Base-by-base conservation (phyloP, 192 early-diverging fungal genomes). In the Rhizophlyctis rosea region DNA sequence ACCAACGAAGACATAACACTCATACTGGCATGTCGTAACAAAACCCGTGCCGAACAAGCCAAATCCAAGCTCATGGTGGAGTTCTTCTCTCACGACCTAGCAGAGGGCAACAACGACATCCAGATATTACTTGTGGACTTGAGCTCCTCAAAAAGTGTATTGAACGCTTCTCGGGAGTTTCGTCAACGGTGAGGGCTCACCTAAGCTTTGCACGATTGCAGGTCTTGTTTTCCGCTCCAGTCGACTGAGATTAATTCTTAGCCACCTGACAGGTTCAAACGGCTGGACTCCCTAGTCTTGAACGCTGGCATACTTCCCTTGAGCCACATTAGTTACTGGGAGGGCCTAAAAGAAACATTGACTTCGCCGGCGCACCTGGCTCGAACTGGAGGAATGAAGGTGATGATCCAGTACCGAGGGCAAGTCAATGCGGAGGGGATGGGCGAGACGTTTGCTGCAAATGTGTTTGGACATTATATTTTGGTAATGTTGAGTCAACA, bases 401-500 rank as follows among this genome's bases (percentile, higher is more conserved):
- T 71, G 29, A 36, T 75, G 14, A 35, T 64, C 27, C 81, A 83
- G 61, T n/a, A 34, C 13, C 50, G 27, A 3, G 81, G 81, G 33
- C 44, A 14, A 7, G n/a, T 50, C 25, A 80, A 75, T 11, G 33
- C 33, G 1, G 75, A 82, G 29, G 70, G 70, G 1, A 55, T 78
- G 3, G 81, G 81, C 29, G 50, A 60, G 28, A 61, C 63, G n/a
- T 82, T 82, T 73, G 73, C 73, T n/a, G 75, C 75, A 23, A 82
- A 82, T 54, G 69, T 76, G 13, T 75, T 78, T 55, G 81, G 81
- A 21, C 81, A 82, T 53, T 82, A 72, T 61, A 61, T 77, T 3
- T 51, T 82, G 32, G 62, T 78, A 57, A 23, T 28, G 7, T 21
- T 11, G 51, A 7, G 13, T 25, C 13, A 14, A 25, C 23, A 23